Evolutionary conservation across 1,139 yeast genomes (phyloP).

Genomic region (Protomyces inouyei): DNA sequence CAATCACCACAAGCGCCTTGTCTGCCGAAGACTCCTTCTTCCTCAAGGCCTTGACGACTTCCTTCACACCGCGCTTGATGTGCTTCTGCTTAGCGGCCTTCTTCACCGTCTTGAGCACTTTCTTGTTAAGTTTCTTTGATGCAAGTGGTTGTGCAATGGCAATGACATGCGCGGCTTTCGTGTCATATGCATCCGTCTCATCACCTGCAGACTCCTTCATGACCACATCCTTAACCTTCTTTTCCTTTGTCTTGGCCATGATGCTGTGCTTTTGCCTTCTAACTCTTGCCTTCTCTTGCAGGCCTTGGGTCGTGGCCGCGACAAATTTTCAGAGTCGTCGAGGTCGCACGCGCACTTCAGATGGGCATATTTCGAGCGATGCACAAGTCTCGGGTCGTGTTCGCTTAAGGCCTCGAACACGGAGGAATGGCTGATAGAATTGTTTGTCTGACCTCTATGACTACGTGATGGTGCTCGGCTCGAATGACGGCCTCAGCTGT

Average conservation of each 20-base stretch:
- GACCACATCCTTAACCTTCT: constrained; percentile 18
- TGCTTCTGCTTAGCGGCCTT: constrained; percentile 95
- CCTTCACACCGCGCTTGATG: constrained; percentile 98
- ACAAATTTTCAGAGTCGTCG: background rate
- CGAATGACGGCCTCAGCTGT: too few species aligned
- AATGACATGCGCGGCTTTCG: constrained; percentile 80
- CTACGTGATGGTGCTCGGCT: too few species aligned
- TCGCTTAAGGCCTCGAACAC: background rate
- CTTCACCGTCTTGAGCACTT: constrained; percentile 89
- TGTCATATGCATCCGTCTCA: constrained; percentile 77
- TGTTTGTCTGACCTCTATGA: too few species aligned
- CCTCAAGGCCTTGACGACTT: constrained; percentile 94
- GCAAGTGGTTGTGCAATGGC: constrained; percentile 96
- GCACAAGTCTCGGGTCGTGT: background rate
- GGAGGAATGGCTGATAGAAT: too few species aligned
- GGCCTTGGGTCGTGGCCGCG: too few species aligned
- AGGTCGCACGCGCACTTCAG: background rate
- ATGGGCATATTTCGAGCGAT: background rate
- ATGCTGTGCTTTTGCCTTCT: too few species aligned
- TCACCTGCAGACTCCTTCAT: background rate
- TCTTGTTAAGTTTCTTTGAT: constrained; percentile 90
- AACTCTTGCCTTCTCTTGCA: too few species aligned
- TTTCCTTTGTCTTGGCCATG: constrained; percentile 26
- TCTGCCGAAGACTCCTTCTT: constrained; percentile 61
- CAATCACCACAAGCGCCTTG: constrained; percentile 90